These are phyloP conservation scores for Aspergillus sojae DNA, from an alignment of 2,329 filamentous ascomycete genomes.

Conservation along the genomic window DNA sequence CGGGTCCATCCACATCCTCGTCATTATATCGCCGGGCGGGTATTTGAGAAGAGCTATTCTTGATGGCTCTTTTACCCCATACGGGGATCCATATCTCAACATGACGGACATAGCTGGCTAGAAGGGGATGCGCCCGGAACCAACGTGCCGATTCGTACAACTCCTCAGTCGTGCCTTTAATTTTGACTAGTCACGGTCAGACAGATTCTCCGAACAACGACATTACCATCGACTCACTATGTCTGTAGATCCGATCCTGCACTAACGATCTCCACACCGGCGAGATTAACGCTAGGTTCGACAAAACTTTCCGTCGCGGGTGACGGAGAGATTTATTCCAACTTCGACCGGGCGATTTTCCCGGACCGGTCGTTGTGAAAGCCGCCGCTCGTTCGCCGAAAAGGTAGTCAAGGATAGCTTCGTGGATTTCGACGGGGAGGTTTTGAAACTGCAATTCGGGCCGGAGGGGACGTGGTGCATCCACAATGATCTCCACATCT, in stretches of 20 bases:
- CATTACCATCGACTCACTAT: conserved; percentile 47
- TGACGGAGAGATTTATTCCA: conserved; percentile 69
- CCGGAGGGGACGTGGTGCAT: conserved; percentile 15
- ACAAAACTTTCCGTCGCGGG: conserved; percentile 67
- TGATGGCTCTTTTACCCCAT: conserved; percentile 58
- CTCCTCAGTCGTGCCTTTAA: conserved; percentile 70
- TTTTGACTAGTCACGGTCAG: conserved; percentile 57
- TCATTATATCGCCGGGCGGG: conserved; percentile 27
- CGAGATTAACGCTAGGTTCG: conserved; percentile 63
- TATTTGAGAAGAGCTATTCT: conserved; percentile 46
- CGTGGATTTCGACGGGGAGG: conserved; percentile 71
- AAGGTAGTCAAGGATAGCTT: conserved; percentile 70
- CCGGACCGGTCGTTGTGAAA: conserved; percentile 58
- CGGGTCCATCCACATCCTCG: conserved; percentile 26
- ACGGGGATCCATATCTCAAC: conserved; percentile 79
- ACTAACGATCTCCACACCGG: conserved; percentile 68
- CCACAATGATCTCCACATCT: conserved; percentile 24
- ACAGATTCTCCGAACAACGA: neutral
- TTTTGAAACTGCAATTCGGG: conserved; percentile 36
- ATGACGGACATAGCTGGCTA: conserved; percentile 68
- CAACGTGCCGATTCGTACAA: conserved; percentile 63
- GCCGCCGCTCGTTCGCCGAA: conserved; percentile 70
- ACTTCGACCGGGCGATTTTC: conserved; percentile 56
- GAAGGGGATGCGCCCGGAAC: conserved; percentile 61
- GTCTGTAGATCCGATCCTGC: conserved; percentile 72